These are phyloP conservation scores for Pseudozyma sp. DNA, from an alignment of 1,284 basidiomycete species.

Conservation along the genomic window DNA sequence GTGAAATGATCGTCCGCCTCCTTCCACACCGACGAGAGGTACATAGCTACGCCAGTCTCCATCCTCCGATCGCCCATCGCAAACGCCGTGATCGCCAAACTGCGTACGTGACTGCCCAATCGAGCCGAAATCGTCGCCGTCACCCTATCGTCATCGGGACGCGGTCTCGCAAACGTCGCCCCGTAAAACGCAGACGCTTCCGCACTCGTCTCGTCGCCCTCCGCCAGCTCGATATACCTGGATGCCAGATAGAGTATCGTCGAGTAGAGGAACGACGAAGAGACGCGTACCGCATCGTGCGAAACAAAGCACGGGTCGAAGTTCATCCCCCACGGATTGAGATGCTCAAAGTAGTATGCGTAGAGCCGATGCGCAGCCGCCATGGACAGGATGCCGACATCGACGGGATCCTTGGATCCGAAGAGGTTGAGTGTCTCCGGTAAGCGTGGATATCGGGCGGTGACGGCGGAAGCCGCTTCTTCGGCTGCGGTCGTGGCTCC, in stretches of 20 bases:
- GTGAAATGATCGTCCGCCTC: slow-evolving; percentile 50
- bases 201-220: slow-evolving; percentile 14
- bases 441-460: slow-evolving; percentile 34
- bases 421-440: slow-evolving; percentile 37
- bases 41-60: slow-evolving; percentile 49
- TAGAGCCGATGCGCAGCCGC: slow-evolving; percentile 34
- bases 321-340: slow-evolving; percentile 51
- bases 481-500: slow-evolving; percentile 21
- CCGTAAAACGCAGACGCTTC: slow-evolving; percentile 11
- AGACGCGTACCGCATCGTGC: slow-evolving; percentile 41
- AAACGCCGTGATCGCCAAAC: slow-evolving; percentile 38
- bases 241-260: slow-evolving; percentile 46
- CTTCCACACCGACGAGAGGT: slow-evolving; percentile 52
- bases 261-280: slow-evolving; percentile 46
- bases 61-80: slow-evolving; percentile 38
- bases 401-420: slow-evolving; percentile 39
- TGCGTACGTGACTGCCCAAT: slow-evolving; percentile 41
- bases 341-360: slow-evolving; percentile 43
- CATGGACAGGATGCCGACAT: slow-evolving; percentile 40
- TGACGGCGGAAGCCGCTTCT: slow-evolving; percentile 30
- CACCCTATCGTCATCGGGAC: slow-evolving; percentile 27
- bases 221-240: slow-evolving; percentile 40
- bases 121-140: slow-evolving; percentile 27
- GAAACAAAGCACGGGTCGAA: slow-evolving; percentile 40
- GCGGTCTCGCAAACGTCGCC: slow-evolving; percentile 10